Evolutionary conservation across 164 flowering plant genomes (phyloP), one percentile per base, ranked within the genome.

Genomic region (Chimonanthus salicifolius): DNA sequence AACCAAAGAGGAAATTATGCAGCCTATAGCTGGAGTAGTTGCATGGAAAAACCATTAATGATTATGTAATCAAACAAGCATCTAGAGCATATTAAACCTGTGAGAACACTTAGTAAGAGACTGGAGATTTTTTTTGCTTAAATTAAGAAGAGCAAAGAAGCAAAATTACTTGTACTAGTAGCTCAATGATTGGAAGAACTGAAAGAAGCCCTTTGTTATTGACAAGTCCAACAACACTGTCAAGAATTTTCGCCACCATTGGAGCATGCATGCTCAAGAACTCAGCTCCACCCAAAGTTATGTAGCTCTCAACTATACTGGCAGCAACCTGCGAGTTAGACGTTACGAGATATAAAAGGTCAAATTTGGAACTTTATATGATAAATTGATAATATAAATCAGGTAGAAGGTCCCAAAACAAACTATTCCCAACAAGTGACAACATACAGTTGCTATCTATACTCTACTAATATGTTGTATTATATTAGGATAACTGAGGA

Each of bases 141-240:
- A 63, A 63, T 63, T n/a, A 67, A 21, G 62, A 65, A 3, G 3
- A 6, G 47, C 46, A 75, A 4, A 8, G 43, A 71, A n/a, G 21
- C 11, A 54, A 64, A 78, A 70, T 44, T 84, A 95, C 99, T 98
- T 93, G 98, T 73, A 95, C 72, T 45, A 95, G 81, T 71, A 86
- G 76, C 78, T 95, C 99, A 81, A 95, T 84, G 68, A 88, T 83
- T 0, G 96, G 99, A 76, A 95, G 89, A 58, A 84, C 82, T 77
- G 98, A 84, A 15, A 86, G 86, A 72, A 93, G 81, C 20, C 99
- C 98, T 86, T 74, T 90, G 72, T 95, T 92, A 83, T 89, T 95
- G 49, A 93, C 98, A 86, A 88, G 93, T 62, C 91, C 94, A 65
- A 93, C 88, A 74, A 91, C 81, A 62, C 84, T 76, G 80, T 95